Evolutionary conservation across 805 yeast species (phyloP).

Genomic region (Ogataea saltuana): DNA sequence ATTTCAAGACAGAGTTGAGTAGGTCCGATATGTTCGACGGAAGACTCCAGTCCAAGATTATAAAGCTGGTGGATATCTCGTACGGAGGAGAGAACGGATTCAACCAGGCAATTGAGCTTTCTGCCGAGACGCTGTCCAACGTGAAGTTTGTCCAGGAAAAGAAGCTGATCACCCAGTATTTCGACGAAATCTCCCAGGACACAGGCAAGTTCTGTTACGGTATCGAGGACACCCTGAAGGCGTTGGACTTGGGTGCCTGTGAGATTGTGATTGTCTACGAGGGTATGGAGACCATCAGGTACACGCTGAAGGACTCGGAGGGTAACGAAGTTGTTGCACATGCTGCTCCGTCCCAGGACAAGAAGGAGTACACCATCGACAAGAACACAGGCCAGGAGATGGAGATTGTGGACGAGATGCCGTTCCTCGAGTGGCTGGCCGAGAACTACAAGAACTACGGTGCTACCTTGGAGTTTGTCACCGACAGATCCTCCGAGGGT

Average conservation of each 20-base stretch:
- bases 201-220: conserved; percentile 98
- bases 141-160: conserved; percentile 98
- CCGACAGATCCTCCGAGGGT: conserved; percentile 97
- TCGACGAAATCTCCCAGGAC: conserved; percentile 97
- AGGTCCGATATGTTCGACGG: conserved; percentile 91
- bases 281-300: conserved; percentile 82
- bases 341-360: conserved; percentile 70
- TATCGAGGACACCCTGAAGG: conserved; percentile 94
- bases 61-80: conserved; percentile 93
- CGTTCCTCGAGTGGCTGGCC: conserved; percentile 95
- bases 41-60: conserved; percentile 83
- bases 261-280: conserved; percentile 92
- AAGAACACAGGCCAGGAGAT: conserved; percentile 87
- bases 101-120: conserved; percentile 97
- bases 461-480: conserved; percentile 93
- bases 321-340: conserved; percentile 74
- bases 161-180: conserved; percentile 87
- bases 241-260: conserved; percentile 93
- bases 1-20: conserved; percentile 92
- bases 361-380: conserved; percentile 75
- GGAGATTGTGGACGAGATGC: conserved; percentile 83
- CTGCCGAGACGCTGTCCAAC: conserved; percentile 95
- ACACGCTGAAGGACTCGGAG: conserved; percentile 79
- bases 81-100: conserved; percentile 99
- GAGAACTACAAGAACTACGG: conserved; percentile 94